Evolutionary conservation across 768 basidiomycete genomes (phyloP).

Genomic region (Dacryopinax primogenitus): DNA sequence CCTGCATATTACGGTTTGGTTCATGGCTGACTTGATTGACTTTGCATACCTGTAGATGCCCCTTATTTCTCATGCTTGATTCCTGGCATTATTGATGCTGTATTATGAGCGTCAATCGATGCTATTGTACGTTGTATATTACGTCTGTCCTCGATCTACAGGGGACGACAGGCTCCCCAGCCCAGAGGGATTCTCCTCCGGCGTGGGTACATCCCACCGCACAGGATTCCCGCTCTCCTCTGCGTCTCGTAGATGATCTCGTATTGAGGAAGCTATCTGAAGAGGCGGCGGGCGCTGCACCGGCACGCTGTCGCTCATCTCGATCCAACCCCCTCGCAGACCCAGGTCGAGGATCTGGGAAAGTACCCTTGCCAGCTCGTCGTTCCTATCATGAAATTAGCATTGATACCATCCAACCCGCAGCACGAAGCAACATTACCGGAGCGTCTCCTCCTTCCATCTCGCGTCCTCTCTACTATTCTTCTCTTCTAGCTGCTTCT

Average conservation of each 20-base stretch:
- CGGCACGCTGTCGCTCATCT: slow-evolving; percentile 28
- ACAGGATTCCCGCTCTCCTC: not conserved
- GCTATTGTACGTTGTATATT: not conserved
- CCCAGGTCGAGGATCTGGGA: slow-evolving; percentile 59
- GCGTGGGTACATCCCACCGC: not conserved
- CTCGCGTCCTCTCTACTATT: slow-evolving; percentile 34
- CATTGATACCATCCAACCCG: not conserved
- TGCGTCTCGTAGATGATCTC: not conserved
- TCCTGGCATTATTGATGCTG: too few species aligned
- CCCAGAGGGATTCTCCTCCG: not conserved
- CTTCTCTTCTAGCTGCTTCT: slow-evolving; percentile 30
- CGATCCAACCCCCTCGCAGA: slow-evolving; percentile 48
- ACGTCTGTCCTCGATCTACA: not conserved
- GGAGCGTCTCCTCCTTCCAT: slow-evolving; percentile 33
- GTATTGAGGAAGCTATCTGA: not conserved
- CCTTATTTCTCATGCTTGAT: too few species aligned
- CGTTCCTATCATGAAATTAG: slow-evolving; percentile 35
- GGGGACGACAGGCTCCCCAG: not conserved
- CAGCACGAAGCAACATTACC: slow-evolving; percentile 28
- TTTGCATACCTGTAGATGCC: too few species aligned
- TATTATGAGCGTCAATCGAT: not conserved
- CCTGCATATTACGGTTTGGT: too few species aligned
- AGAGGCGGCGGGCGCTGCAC: not conserved
- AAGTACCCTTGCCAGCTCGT: slow-evolving; percentile 52
- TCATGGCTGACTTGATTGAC: too few species aligned